phyloP scores from a whole-genome alignment of 768 basidiomycete genomes.

The Cubamyces sp. region DNA sequence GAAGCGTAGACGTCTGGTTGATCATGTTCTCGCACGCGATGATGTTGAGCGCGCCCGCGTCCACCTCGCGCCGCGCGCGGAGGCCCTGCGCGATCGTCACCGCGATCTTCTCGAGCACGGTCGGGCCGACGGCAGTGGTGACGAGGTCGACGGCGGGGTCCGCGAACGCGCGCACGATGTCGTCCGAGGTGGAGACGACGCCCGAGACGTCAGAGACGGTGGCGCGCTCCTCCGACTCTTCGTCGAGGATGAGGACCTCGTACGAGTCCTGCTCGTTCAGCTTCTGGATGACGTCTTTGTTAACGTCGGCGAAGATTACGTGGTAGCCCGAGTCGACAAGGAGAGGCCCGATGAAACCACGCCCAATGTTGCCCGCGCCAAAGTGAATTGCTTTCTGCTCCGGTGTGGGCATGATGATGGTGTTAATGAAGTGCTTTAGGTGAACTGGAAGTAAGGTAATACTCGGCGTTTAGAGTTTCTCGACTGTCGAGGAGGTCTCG shows the following conservation, averaged over 20 bases:
- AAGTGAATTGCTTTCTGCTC: slow-evolving; percentile 41
- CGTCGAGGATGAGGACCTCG: slow-evolving; percentile 39
- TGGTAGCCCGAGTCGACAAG: slow-evolving; percentile 42
- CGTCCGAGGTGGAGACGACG: slow-evolving; percentile 19
- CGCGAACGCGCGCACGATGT: slow-evolving; percentile 27
- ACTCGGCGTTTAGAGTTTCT: too few species aligned
- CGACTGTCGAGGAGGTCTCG: too few species aligned
- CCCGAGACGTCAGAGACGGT: slow-evolving; percentile 30
- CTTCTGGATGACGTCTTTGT: slow-evolving; percentile 37
- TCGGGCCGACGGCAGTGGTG: slow-evolving; percentile 44
- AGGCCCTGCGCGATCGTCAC: slow-evolving; percentile 40
- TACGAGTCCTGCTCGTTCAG: slow-evolving; percentile 38
- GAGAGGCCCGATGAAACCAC: slow-evolving; percentile 45
- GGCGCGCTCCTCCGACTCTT: slow-evolving; percentile 27
- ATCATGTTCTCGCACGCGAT: slow-evolving; percentile 49
- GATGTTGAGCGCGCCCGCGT: slow-evolving; percentile 36
- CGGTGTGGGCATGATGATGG: slow-evolving; percentile 4
- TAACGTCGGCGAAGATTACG: slow-evolving; percentile 42
- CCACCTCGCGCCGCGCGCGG: slow-evolving; percentile 32
- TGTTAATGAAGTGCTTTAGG: background rate
- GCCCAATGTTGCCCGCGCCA: slow-evolving; percentile 45
- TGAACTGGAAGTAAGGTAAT: too few species aligned
- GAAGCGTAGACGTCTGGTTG: slow-evolving; percentile 38
- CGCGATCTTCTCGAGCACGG: slow-evolving; percentile 40
- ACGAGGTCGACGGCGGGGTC: slow-evolving; percentile 34